phyloP scores from a whole-genome alignment of 345 rosid genomes.

The Moricandia arvensis region DNA sequence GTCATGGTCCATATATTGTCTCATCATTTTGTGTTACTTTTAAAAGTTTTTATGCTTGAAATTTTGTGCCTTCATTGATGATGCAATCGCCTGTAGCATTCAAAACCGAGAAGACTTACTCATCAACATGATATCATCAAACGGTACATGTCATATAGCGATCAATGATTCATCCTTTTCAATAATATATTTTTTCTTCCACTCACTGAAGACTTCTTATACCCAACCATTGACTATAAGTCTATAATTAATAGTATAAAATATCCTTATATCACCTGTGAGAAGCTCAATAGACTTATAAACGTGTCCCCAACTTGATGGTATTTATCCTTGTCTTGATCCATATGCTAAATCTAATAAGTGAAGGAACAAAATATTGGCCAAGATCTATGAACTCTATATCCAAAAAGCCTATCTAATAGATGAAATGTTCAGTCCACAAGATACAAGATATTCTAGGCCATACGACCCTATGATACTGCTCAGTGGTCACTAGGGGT shows the following conservation, averaged over 20 bases:
- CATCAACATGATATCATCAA: constrained; percentile 10
- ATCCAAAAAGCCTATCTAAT: constrained; percentile 24
- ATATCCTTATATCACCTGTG: background rate
- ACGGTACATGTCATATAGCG: constrained; percentile 11
- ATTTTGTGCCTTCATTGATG: background rate
- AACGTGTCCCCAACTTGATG: constrained; percentile 1
- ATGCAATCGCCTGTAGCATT: background rate
- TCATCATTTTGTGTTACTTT: background rate
- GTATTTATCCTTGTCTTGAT: background rate
- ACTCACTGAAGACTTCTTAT: background rate
- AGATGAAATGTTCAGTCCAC: constrained; percentile 19
- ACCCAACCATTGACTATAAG: constrained; percentile 1
- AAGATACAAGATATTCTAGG: background rate
- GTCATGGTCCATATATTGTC: background rate
- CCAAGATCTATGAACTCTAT: constrained; percentile 1
- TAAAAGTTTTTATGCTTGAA: background rate
- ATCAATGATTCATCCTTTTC: background rate
- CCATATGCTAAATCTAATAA: constrained; percentile 17
- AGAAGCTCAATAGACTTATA: background rate
- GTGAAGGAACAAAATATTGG: constrained; percentile 26
- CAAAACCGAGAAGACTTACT: background rate
- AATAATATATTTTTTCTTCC: background rate
- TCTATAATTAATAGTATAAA: background rate
- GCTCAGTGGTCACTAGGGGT: background rate
- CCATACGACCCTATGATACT: constrained; percentile 7